Evolutionary conservation across 352 stramenopile genomes (phyloP), one percentile per base, ranked within the genome.

Genomic region (Globisporangium uncinulatum): DNA sequence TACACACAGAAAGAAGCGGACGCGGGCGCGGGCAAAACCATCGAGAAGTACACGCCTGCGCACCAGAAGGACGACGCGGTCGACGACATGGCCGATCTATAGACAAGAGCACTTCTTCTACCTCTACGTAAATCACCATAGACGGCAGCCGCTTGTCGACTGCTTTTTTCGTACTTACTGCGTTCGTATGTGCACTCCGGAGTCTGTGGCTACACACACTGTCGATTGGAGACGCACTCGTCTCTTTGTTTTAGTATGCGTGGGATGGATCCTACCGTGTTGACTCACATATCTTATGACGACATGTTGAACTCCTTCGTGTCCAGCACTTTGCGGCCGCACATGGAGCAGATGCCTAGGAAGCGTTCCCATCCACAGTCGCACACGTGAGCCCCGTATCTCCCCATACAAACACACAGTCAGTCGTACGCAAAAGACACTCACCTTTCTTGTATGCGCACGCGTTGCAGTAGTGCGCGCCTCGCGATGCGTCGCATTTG

Each of bases 1-100:
- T 95, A 95, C 71, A 87, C 81, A 68, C 85, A 93, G 60, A 87
- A 83, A 32, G 85, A 95, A 59, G 85, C 85, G 36, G 83, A 91
- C 55, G 62, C 79, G 15, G 85, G 67, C 46, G 81, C 85, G 11
- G 83, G 85, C 54, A 87, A 87, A 62, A 74, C 71, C 9, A 59
- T 89, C 11, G 85, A 95, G 63, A 75, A 71, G 60, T 93, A 93
- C 58, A 78, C 73, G 24, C 73, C 81, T 17, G 62, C 81, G 9
- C 82, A 83, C 56, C 68, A 77, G 54, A 70, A 78, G 43, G 65
- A 73, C 17, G 57, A 66, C 36, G 69, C 76, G 43, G 65, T 72
- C 17, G 57, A 66, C 36, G 69, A 75, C 32, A 90, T 90, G 77
- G 70, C 83, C 43, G 79, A 89, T 50, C 59, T 90, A 47, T 87